Evolutionary conservation across 305 asterid genomes (phyloP).

Genomic region (Fraxinus platypoda): DNA sequence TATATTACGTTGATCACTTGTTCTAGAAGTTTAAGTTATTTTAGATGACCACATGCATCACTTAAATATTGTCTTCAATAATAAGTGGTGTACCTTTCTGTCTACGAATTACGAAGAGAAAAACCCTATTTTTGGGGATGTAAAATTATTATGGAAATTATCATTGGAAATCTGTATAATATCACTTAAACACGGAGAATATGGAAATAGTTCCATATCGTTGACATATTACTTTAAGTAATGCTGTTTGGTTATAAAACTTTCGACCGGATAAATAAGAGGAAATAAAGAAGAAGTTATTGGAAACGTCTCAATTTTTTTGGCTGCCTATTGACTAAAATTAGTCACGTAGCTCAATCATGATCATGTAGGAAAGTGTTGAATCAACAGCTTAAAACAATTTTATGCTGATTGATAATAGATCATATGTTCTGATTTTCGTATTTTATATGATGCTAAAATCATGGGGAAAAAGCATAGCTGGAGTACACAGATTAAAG

Average conservation of each 20-base stretch:
- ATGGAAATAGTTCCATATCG: neutral
- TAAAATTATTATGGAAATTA: neutral
- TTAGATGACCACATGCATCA: neutral
- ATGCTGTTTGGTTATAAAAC: neutral
- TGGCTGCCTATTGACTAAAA: neutral
- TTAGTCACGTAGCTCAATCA: neutral
- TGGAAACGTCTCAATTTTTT: neutral
- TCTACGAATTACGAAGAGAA: neutral
- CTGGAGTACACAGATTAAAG: neutral
- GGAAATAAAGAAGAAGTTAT: neutral
- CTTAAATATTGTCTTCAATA: neutral
- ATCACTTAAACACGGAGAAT: neutral
- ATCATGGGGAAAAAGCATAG: neutral
- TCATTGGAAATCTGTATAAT: neutral
- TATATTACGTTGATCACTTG: neutral
- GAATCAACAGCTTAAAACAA: neutral
- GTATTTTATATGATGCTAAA: neutral
- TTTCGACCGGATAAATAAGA: neutral
- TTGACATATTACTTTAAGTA: neutral
- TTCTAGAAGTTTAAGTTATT: neutral
- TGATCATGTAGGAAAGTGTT: neutral
- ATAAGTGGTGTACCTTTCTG: neutral
- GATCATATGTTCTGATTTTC: neutral
- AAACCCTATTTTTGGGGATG: neutral
- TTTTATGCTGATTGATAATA: neutral